A percentile compares a stretch with the other conserved stretches of the same genome.
These are phyloP conservation scores for Taxawa tesnikishii DNA, from an alignment of 2,329 filamentous ascomycete species.

Conservation along the genomic window DNA sequence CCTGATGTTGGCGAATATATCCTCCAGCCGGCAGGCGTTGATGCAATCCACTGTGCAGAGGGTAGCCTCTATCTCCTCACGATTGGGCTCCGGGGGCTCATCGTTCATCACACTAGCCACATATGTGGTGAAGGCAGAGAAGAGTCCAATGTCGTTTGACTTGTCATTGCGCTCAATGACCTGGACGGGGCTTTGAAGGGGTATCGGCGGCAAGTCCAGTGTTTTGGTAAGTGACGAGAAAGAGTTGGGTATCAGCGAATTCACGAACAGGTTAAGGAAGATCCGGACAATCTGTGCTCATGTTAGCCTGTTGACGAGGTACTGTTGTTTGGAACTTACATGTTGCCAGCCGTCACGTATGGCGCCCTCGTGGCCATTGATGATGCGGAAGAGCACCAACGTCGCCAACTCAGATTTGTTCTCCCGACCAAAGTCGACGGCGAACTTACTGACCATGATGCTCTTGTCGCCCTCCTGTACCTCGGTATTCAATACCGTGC, in stretches of 20 bases:
- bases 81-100: conserved; percentile 91
- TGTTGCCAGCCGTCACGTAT: conserved; percentile 68
- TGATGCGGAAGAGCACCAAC: conserved; percentile 85
- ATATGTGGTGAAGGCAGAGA: conserved; percentile 91
- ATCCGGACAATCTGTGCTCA: conserved; percentile 63
- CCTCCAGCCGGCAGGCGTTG: conserved; percentile 72
- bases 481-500: conserved; percentile 85
- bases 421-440: conserved; percentile 88
- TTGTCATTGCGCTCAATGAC: conserved; percentile 80
- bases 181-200: conserved; percentile 80
- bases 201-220: conserved; percentile 67
- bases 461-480: conserved; percentile 84
- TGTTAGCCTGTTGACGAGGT: not conserved
- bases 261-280: conserved; percentile 90
- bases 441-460: conserved; percentile 97
- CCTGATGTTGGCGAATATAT: conserved; percentile 73
- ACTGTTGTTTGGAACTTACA: conserved; percentile 37
- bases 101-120: conserved; percentile 98
- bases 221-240: conserved; percentile 53
- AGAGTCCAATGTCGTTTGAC: conserved; percentile 67
- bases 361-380: conserved; percentile 70
- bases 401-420: conserved; percentile 89
- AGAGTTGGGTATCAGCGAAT: conserved; percentile 79
- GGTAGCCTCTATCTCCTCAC: conserved; percentile 93
- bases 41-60: conserved; percentile 90